phyloP scores from a whole-genome alignment of 129 eudicot genomes.

The Cynara cardunculus region DNA sequence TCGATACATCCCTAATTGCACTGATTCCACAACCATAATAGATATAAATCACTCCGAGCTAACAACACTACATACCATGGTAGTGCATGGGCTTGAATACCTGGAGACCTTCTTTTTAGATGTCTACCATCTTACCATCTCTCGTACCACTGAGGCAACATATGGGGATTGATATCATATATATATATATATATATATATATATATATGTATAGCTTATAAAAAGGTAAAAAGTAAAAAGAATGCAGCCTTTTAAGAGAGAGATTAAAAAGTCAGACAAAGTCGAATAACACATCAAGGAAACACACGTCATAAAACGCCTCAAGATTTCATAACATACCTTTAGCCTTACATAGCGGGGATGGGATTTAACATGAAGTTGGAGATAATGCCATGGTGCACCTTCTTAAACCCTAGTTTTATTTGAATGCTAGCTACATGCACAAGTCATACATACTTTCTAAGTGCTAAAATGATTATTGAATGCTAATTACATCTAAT shows the following conservation, averaged over 20 bases:
- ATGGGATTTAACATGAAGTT: too few relatives aligned
- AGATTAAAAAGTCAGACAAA: not conserved
- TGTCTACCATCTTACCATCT: not conserved
- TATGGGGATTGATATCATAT: not conserved
- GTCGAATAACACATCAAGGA: not conserved
- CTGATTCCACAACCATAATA: not conserved
- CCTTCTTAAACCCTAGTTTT: too few relatives aligned
- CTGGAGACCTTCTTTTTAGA: not conserved
- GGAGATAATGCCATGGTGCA: not conserved
- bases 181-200: too few relatives aligned
- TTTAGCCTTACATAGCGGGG: too few relatives aligned
- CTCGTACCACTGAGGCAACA: not conserved
- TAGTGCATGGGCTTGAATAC: not conserved
- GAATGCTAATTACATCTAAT: too few relatives aligned
- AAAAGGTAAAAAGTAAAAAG: not conserved
- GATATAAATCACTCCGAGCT: not conserved
- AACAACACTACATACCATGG: not conserved
- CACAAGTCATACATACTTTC: too few relatives aligned
- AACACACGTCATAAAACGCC: too few relatives aligned
- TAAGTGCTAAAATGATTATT: too few relatives aligned
- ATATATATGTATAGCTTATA: not conserved
- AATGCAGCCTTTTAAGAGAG: not conserved
- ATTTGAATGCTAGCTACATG: too few relatives aligned
- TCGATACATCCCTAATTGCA: not conserved
- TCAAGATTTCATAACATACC: too few relatives aligned